These are phyloP conservation scores for Ophiognomonia clavigignenti-juglandacearum DNA, from an alignment of 2,329 filamentous ascomycete genomes.

Conservation along the genomic window DNA sequence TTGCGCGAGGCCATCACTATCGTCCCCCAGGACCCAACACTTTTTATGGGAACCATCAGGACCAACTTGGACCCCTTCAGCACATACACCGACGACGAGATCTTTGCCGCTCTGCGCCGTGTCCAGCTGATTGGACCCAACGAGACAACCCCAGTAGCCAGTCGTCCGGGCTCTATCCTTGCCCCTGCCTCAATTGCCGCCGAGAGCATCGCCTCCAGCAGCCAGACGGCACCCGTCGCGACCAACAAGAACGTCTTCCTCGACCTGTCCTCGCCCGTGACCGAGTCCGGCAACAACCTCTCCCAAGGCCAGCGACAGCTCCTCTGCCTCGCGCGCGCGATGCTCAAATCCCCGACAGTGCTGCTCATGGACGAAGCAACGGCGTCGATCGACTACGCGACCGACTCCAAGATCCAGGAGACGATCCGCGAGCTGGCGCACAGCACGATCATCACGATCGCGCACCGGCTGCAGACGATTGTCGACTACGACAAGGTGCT, in stretches of 20 bases:
- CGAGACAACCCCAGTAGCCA: slow-evolving; percentile 31
- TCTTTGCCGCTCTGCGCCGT: slow-evolving; percentile 79
- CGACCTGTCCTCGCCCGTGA: slow-evolving; percentile 76
- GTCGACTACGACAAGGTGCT: slow-evolving; percentile 98
- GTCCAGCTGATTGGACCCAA: slow-evolving; percentile 78
- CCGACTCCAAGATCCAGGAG: slow-evolving; percentile 92
- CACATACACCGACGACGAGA: slow-evolving; percentile 82
- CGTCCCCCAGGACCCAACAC: slow-evolving; percentile 92
- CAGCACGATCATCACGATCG: slow-evolving; percentile 94
- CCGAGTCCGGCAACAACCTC: slow-evolving; percentile 88
- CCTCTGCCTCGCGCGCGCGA: slow-evolving; percentile 84
- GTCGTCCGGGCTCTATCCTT: slow-evolving; percentile 16
- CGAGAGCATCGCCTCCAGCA: slow-evolving; percentile 11
- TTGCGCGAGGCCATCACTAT: slow-evolving; percentile 93
- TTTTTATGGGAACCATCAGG: slow-evolving; percentile 88
- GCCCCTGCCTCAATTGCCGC: slow-evolving; percentile 22
- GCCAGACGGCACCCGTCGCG: slow-evolving; percentile 32
- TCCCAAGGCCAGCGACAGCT: slow-evolving; percentile 96
- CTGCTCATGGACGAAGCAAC: slow-evolving; percentile 99
- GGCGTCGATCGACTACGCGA: slow-evolving; percentile 93
- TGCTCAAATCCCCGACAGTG: slow-evolving; percentile 86
- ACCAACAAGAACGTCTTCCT: slow-evolving; percentile 95
- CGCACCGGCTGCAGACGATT: slow-evolving; percentile 92
- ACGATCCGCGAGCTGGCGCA: slow-evolving; percentile 83
- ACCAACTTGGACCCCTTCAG: slow-evolving; percentile 92